phyloP scores from a whole-genome alignment of 2,329 filamentous ascomycete genomes.

The Colletotrichum caudatum region DNA sequence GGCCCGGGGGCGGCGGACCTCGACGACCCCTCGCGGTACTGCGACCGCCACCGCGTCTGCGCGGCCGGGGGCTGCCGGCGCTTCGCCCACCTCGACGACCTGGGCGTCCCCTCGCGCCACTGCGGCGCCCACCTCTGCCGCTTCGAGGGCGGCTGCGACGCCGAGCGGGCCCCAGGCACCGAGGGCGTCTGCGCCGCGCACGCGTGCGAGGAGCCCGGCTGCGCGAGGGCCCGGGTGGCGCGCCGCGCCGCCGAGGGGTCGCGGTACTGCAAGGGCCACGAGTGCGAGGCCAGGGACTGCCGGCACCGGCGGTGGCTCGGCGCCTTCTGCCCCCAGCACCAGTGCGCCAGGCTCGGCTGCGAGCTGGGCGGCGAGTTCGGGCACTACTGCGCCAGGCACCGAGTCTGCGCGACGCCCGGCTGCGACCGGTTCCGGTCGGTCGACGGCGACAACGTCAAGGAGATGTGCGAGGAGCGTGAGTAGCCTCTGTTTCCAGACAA shows the following conservation, averaged over 20 bases:
- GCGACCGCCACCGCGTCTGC: conserved; percentile 49
- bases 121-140: conserved; percentile 50
- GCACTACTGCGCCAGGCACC: conserved; percentile 45
- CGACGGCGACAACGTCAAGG: conserved; percentile 39
- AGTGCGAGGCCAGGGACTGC: conserved; percentile 45
- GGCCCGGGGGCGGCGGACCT: conserved; percentile 17
- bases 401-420: conserved; percentile 32
- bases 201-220: conserved; percentile 44
- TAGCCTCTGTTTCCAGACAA: conserved; percentile 1
- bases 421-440: conserved; percentile 30
- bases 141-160: conserved; percentile 44
- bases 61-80: conserved; percentile 43
- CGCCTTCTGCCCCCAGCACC: conserved; percentile 46
- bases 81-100: conserved; percentile 47
- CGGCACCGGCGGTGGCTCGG: conserved; percentile 42
- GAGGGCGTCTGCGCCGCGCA: conserved; percentile 44
- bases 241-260: conserved; percentile 16
- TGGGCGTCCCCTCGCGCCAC: conserved; percentile 45
- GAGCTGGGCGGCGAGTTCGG: conserved; percentile 41
- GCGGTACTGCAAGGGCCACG: conserved; percentile 45
- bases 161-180: conserved; percentile 39
- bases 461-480: conserved; percentile 46
- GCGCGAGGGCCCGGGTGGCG: conserved; percentile 40
- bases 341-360: conserved; percentile 47
- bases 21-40: conserved; percentile 45